Base-by-base conservation (phyloP, 225 moss, liverwort and hornwort species). In the Sphagnum contortum region DNA sequence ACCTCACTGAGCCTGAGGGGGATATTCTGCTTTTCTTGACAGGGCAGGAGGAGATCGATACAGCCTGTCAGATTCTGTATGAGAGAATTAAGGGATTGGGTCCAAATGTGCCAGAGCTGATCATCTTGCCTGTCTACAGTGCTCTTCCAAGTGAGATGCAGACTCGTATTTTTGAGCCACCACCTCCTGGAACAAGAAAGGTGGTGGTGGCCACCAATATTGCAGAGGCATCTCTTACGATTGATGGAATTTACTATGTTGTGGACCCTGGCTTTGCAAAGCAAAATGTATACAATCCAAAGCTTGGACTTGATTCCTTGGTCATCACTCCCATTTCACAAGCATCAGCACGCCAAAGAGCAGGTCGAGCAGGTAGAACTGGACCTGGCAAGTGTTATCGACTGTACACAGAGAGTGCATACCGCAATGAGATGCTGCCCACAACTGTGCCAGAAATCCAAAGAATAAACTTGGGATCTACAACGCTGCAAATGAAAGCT, bases 261-360 rank as follows among this genome's bases (percentile, higher is more conserved):
- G 64, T 49, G 14, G 64, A 60, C n/a, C 59, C 59, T 6, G 59
- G 59, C 1, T 60, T 60, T 12, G 12, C 59, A 60, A 60, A 60
- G 59, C 59, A 60, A 12, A 60, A 60, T 60, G 59, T 60, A n/a
- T 60, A 60, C n/a, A 60, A 60, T n/a, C 59, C 59, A 60, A 60
- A 60, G 45, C 45, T 60, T 6, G 59, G 59, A 5, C 59, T 60
- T 5, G 59, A 60, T 12, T 60, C 59, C 45, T 45, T 60, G 45
- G 59, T 60, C 59, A 60, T 60, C n/a, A 60, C 59, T 60, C 59
- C 59, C 12, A 60, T 60, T 60, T 60, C 59, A 60, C 59, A 60
- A 13, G 59, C 59, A 6, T 60, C 59, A 60, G 59, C 59, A 60
- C 12, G 59, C 6, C 59, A 60, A 60, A 60, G 59, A n/a, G 59